A percentile compares a stretch with the other conserved stretches of the same genome.
phyloP scores from a whole-genome alignment of 2,329 filamentous ascomycete species.

The Hymenotorrendiella dingleyae region DNA sequence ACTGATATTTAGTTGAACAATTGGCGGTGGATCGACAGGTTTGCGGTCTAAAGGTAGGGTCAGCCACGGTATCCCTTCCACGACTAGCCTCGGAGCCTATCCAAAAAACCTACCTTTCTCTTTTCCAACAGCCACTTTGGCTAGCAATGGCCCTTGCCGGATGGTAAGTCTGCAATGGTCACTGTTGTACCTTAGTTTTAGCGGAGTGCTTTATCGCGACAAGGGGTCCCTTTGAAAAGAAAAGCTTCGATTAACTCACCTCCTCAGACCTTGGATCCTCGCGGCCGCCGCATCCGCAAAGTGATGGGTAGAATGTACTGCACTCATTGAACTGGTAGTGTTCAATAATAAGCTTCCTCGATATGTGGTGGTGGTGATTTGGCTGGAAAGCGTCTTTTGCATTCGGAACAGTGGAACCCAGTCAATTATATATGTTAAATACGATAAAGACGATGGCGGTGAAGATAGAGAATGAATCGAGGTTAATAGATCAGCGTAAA shows the following conservation, averaged over 20 bases:
- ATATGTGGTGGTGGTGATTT: not conserved
- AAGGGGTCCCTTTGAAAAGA: not conserved
- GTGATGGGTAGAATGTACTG: conserved; percentile 18
- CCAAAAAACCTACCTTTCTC: conserved; percentile 58
- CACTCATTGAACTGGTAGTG: conserved; percentile 16
- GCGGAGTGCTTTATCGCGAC: conserved; percentile 22
- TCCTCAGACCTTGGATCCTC: conserved; percentile 19
- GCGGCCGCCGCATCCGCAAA: conserved; percentile 22
- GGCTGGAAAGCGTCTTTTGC: conserved; percentile 5
- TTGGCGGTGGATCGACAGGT: conserved; percentile 81
- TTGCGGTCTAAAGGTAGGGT: conserved; percentile 70
- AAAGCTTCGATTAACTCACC: conserved; percentile 14
- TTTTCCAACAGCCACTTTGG: conserved; percentile 64
- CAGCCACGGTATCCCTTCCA: too few relatives aligned
- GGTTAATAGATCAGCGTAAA: conserved; percentile 10
- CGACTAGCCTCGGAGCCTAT: too few relatives aligned
- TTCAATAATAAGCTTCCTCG: conserved; percentile 5
- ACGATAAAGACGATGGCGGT: not conserved
- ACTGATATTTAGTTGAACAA: conserved; percentile 62
- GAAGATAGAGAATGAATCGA: conserved; percentile 4
- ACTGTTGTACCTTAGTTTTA: conserved; percentile 32
- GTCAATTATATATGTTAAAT: conserved; percentile 6
- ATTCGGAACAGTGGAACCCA: conserved; percentile 2
- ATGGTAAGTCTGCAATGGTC: conserved; percentile 52
- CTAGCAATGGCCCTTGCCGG: conserved; percentile 62